Conservation (phyloP, 2,329 filamentous ascomycete genomes). For the Aspergillus sp. region DNA sequence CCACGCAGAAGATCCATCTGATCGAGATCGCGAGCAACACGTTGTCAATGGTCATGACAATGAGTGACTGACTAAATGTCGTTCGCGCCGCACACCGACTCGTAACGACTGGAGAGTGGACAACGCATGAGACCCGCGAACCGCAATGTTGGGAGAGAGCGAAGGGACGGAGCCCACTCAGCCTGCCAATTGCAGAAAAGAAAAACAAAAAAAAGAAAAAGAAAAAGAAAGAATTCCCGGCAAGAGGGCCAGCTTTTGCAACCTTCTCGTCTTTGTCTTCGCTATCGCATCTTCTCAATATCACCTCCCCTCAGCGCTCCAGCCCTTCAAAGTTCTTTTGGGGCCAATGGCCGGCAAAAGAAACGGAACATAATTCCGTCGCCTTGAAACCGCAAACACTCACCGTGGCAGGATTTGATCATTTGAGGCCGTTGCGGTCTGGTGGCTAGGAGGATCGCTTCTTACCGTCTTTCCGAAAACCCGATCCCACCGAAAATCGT, state of each 20-base stretch:
- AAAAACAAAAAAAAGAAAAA: too few relatives aligned
- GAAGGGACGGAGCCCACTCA: not conserved
- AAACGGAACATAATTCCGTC: not conserved
- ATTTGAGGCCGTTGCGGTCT: not conserved
- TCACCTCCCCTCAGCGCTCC: not conserved
- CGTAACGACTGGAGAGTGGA: not conserved
- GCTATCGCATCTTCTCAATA: not conserved
- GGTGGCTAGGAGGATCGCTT: not conserved
- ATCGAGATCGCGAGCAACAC: not conserved
- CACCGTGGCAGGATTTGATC: not conserved
- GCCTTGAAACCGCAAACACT: not conserved
- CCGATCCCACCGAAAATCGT: not conserved
- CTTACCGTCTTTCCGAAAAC: slow-evolving; percentile 1
- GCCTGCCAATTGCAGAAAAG: not conserved
- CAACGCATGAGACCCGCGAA: slow-evolving; percentile 7
- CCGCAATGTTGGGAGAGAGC: slow-evolving; percentile 5
- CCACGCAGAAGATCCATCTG: slow-evolving; percentile 4
- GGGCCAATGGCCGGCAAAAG: not conserved
- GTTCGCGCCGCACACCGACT: not conserved
- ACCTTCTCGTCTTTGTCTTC: not conserved
- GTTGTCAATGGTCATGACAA: not conserved
- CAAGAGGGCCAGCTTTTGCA: slow-evolving; percentile 1
- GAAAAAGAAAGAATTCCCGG: not conserved
- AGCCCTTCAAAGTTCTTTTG: not conserved
- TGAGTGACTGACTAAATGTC: not conserved